These are phyloP conservation scores for Umbelopsis ramanniana DNA, from an alignment of 192 early-diverging fungal species.

Conservation along the genomic window DNA sequence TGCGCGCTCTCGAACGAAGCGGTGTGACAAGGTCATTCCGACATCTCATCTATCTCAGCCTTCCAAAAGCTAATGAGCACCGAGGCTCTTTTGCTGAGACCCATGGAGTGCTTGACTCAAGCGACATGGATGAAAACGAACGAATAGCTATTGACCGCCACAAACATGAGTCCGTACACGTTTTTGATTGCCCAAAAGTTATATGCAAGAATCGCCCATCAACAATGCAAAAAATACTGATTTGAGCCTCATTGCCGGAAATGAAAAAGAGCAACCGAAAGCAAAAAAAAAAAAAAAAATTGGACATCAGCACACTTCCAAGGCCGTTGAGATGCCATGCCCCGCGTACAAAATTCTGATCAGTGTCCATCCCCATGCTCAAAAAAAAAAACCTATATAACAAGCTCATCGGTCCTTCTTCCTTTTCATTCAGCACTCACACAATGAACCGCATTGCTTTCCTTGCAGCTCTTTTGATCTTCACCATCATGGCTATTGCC, in stretches of 20 bases:
- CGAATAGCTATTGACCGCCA: neutral
- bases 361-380: neutral
- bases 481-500: neutral
- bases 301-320: neutral
- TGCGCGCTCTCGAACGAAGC: neutral
- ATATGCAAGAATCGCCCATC: neutral
- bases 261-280: neutral
- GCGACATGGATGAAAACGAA: too few relatives aligned
- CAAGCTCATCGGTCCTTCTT: neutral
- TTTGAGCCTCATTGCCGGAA: constrained; percentile 9
- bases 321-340: neutral
- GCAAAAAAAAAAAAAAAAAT: neutral
- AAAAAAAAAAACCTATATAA: constrained; percentile 5
- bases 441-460: neutral
- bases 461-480: neutral
- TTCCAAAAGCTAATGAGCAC: constrained; percentile 1
- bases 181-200: neutral
- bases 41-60: neutral
- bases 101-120: too few relatives aligned
- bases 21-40: constrained; percentile 6
- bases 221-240: neutral
- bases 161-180: neutral
- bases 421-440: neutral
- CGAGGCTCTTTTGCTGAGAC: neutral
- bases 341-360: neutral